These are phyloP conservation scores for Globisporangium apiculatum DNA, from an alignment of 352 stramenopile species.

Conservation along the genomic window DNA sequence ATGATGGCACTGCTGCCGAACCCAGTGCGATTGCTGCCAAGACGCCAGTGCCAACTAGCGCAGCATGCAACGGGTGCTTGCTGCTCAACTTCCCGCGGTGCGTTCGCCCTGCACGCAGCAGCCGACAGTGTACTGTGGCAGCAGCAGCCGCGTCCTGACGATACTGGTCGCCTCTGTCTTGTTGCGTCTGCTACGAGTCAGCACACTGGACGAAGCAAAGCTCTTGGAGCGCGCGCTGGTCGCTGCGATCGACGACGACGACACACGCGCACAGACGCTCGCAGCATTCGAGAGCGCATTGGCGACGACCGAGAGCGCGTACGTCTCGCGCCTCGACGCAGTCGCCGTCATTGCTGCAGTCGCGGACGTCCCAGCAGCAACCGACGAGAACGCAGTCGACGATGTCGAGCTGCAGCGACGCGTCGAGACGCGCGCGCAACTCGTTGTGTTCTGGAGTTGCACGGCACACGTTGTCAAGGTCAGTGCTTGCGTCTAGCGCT, in stretches of 20 bases:
- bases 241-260: constrained; percentile 10
- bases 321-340: constrained; percentile 2
- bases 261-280: constrained; percentile 4
- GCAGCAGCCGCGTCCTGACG: no score
- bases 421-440: constrained; percentile 4
- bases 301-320: not conserved
- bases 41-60: no score
- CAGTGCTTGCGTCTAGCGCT: not conserved
- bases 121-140: not conserved
- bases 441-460: constrained; percentile 15
- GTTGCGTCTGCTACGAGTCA: constrained; percentile 5
- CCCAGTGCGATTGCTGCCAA: no score
- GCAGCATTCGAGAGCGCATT: constrained; percentile 6
- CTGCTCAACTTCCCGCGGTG: constrained; percentile 59
- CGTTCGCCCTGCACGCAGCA: not conserved
- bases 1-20: not conserved
- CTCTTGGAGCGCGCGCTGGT: constrained; percentile 36
- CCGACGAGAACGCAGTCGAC: not conserved
- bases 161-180: no score
- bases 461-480: constrained; percentile 9
- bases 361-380: not conserved
- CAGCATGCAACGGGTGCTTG: constrained; percentile 17
- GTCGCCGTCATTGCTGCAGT: constrained; percentile 4
- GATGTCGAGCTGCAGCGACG: constrained; percentile 3
- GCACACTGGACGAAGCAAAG: constrained; percentile 43